phyloP scores from a whole-genome alignment of 148 eudicot genomes.

The Silene uniflora region DNA sequence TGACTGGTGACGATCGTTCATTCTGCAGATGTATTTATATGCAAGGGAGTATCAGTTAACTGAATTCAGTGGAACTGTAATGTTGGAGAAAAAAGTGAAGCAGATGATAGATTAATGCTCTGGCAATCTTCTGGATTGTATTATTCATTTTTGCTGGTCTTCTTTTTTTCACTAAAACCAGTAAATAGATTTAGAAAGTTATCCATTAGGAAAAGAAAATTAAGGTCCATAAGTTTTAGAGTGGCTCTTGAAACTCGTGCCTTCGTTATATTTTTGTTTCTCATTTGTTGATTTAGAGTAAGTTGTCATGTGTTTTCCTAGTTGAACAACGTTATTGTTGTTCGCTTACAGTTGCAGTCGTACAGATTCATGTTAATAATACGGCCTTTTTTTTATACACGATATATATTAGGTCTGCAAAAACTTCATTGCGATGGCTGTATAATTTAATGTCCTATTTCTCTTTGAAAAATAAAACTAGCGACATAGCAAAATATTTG shows the following conservation, averaged over 20 bases:
- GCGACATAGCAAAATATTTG: too few relatives aligned
- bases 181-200: not conserved
- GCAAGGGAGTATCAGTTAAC: conserved; percentile 51
- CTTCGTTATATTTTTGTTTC: not conserved
- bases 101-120: not conserved
- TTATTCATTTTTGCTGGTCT: not conserved
- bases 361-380: not conserved
- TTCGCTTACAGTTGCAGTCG: not conserved
- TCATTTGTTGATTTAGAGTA: not conserved
- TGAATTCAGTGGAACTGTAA: conserved; percentile 68
- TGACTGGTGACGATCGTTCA: not conserved
- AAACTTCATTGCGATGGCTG: too few relatives aligned
- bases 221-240: not conserved
- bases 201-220: not conserved
- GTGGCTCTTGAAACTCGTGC: not conserved
- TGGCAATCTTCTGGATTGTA: conserved; percentile 8
- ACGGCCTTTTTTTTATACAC: not conserved
- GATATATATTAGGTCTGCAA: not conserved
- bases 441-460: too few relatives aligned
- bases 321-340: not conserved
- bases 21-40: conserved; percentile 57
- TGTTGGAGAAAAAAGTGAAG: conserved; percentile 63
- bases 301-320: not conserved
- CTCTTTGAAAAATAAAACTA: too few relatives aligned
- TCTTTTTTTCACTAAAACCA: not conserved